Conservation (phyloP, 148 eudicot species). For the Spergularia marina region DNA sequence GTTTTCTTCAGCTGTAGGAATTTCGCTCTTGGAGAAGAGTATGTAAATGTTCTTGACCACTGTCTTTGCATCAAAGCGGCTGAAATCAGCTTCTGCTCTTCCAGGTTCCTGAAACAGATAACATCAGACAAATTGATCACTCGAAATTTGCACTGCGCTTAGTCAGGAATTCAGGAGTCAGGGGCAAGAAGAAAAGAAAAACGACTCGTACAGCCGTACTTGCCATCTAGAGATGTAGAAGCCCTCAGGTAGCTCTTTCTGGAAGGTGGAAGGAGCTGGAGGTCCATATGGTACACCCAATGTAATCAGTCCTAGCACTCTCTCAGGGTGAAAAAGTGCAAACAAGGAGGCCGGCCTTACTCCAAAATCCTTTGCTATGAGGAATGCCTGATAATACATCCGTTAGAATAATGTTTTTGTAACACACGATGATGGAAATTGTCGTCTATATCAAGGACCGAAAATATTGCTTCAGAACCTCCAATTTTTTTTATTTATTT, state of each 20-base stretch:
- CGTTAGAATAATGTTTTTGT: too few relatives aligned
- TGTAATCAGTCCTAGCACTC: constrained; percentile 40
- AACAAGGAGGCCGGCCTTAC: constrained; percentile 30
- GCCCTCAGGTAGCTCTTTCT: constrained; percentile 45
- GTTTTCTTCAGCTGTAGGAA: constrained; percentile 52
- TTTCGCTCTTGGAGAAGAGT: constrained; percentile 49
- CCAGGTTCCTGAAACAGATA: constrained; percentile 44
- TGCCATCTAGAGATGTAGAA: constrained; percentile 56
- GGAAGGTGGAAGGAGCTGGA: constrained; percentile 25
- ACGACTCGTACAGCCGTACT: constrained; percentile 36
- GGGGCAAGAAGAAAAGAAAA: neutral
- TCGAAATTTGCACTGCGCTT: neutral
- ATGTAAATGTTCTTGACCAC: constrained; percentile 57
- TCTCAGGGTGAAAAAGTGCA: constrained; percentile 40
- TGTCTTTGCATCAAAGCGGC: constrained; percentile 52
- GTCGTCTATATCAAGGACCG: too few relatives aligned
- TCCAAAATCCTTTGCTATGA: constrained; percentile 56
- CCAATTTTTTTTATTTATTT: too few relatives aligned
- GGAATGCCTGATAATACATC: constrained; percentile 31
- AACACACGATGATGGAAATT: too few relatives aligned
- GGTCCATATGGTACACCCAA: constrained; percentile 47
- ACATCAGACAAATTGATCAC: neutral
- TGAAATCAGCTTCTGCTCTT: constrained; percentile 72
- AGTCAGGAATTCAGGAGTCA: neutral
- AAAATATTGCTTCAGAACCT: too few relatives aligned